Percentiles rank a stretch among this genome's conserved stretches.
Conservation (phyloP, 345 rosid genomes). For the Lumnitzera racemosa region DNA sequence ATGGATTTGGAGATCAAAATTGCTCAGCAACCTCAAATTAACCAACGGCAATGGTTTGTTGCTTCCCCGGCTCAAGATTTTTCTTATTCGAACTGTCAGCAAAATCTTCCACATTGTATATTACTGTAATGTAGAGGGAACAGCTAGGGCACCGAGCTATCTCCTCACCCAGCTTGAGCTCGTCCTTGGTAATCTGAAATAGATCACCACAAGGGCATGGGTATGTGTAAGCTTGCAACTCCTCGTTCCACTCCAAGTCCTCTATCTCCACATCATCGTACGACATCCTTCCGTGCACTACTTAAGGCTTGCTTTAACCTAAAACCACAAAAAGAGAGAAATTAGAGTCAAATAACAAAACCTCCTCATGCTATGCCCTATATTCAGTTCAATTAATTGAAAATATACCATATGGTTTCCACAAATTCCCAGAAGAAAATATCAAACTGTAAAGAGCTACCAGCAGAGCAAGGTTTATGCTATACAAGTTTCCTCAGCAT, state of each 20-base stretch:
- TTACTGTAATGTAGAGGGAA: constrained; percentile 79
- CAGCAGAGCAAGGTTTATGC: too few relatives aligned
- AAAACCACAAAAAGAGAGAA: too few relatives aligned
- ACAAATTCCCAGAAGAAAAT: too few relatives aligned
- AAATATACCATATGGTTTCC: too few relatives aligned
- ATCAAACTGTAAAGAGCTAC: too few relatives aligned
- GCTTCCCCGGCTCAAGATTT: constrained; percentile 28
- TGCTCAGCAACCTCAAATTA: constrained; percentile 14
- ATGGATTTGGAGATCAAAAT: too few relatives aligned
- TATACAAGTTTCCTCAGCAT: too few relatives aligned
- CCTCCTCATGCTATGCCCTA: too few relatives aligned
- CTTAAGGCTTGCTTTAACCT: too few relatives aligned
- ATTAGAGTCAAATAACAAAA: too few relatives aligned
- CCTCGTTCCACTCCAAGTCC: constrained; percentile 93
- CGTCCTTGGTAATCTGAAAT: constrained; percentile 87
- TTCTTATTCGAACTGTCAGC: constrained; percentile 25
- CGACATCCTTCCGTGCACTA: constrained; percentile 35
- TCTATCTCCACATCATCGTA: constrained; percentile 99
- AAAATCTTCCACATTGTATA: constrained; percentile 84
- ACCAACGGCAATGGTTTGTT: constrained; percentile 52
- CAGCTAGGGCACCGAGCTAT: constrained; percentile 90
- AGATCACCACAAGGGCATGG: constrained; percentile 96
- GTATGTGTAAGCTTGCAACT: constrained; percentile 67
- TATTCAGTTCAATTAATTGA: too few relatives aligned
- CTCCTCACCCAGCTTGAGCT: constrained; percentile 77